phyloP scores from a whole-genome alignment of 2,329 filamentous ascomycete genomes.

The Conoideocrella luteorostrata region DNA sequence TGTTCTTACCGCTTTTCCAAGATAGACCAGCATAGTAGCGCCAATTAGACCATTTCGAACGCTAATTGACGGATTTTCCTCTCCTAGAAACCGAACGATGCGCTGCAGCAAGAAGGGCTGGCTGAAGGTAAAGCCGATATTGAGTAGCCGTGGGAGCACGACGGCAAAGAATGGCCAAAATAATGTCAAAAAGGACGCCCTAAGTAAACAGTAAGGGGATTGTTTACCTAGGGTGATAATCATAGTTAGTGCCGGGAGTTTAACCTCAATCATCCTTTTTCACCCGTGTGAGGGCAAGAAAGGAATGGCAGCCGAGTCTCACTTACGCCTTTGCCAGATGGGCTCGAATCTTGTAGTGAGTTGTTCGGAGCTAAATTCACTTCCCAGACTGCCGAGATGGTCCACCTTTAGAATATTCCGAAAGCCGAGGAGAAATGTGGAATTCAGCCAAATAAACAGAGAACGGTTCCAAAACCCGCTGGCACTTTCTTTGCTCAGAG shows the following conservation, averaged over 20 bases:
- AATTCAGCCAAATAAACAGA: neutral
- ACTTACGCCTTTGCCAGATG: neutral
- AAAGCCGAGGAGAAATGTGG: neutral
- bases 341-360: neutral
- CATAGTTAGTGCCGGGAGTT: conserved; percentile 5
- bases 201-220: conserved; percentile 4
- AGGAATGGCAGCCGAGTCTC: too few relatives aligned
- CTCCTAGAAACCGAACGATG: conserved; percentile 20
- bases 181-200: conserved; percentile 9
- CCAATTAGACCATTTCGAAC: conserved; percentile 29
- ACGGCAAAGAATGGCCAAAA: conserved; percentile 10
- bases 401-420: neutral
- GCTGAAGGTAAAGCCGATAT: conserved; percentile 27
- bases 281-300: too few relatives aligned
- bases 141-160: conserved; percentile 22
- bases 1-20: conserved; percentile 31
- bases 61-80: conserved; percentile 14
- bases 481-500: conserved; percentile 12
- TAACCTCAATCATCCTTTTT: conserved; percentile 8
- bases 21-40: conserved; percentile 31
- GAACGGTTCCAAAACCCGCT: conserved; percentile 14
- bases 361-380: neutral
- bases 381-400: neutral
- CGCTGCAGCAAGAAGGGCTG: conserved; percentile 33
- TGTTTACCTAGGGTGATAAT: neutral